Percentiles rank a stretch among this genome's conserved stretches.
phyloP scores from a whole-genome alignment of 2,329 filamentous ascomycete genomes.

The Hypoxylon sp. region DNA sequence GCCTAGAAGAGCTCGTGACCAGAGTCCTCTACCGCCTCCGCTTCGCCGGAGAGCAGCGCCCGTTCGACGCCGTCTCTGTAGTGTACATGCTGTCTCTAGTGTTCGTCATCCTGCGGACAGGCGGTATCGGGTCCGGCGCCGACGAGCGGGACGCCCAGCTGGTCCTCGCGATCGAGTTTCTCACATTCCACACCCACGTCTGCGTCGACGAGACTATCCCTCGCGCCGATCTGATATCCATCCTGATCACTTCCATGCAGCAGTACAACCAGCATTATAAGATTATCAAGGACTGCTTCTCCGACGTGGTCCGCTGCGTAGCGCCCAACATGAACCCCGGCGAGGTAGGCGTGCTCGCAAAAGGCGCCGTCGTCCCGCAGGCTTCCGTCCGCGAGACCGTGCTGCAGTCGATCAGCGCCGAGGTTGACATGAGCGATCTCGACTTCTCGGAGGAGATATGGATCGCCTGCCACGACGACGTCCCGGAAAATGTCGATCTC shows the following conservation, averaged over 20 bases:
- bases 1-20: slow-evolving; percentile 84
- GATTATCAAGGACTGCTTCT: slow-evolving; percentile 88
- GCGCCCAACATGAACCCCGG: slow-evolving; percentile 77
- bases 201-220: slow-evolving; percentile 80
- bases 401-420: slow-evolving; percentile 87
- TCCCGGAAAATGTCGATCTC: slow-evolving; percentile 83
- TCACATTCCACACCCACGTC: slow-evolving; percentile 86
- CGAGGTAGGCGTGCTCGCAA: slow-evolving; percentile 80
- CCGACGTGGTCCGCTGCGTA: slow-evolving; percentile 84
- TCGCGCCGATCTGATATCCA: slow-evolving; percentile 73
- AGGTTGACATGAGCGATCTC: slow-evolving; percentile 89
- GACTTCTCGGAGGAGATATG: slow-evolving; percentile 90
- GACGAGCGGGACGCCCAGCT: slow-evolving; percentile 92
- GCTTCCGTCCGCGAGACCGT: slow-evolving; percentile 82
- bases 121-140: slow-evolving; percentile 74
- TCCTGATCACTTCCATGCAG: slow-evolving; percentile 84
- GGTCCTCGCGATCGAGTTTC: slow-evolving; percentile 84
- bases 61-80: slow-evolving; percentile 86
- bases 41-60: slow-evolving; percentile 91
- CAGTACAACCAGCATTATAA: slow-evolving; percentile 93
- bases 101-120: slow-evolving; percentile 78
- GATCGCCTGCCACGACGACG: slow-evolving; percentile 91
- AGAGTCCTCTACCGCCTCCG: slow-evolving; percentile 89
- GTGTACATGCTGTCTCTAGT: slow-evolving; percentile 87
- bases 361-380: slow-evolving; percentile 81